Evolutionary conservation across 257 asterid genomes (phyloP), one percentile per base, ranked within the genome.

Genomic region (Solanum habrochaites): DNA sequence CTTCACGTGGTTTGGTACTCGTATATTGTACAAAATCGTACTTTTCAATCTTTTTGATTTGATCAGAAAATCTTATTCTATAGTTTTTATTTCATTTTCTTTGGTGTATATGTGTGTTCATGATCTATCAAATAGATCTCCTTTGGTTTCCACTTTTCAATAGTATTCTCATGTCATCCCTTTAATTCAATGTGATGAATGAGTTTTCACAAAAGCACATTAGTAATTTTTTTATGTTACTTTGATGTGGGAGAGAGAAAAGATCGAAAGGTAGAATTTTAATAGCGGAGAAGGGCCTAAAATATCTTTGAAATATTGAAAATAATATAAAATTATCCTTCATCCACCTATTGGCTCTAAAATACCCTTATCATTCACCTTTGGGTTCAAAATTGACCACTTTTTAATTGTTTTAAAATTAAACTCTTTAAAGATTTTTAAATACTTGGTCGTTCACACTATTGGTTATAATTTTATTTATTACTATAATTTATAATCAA

Each of bases 21-120:
- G 85, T 89, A 95, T 93, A 93, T 93, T 93, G 95, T 94, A 94
- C 96, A 95, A 89, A 91, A 91, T 93, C 90, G 96, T 94, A 92
- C 96, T 70, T 84, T 3, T 47, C 20, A 47, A 80, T 80, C 85
- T 80, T 80, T 80, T 87, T 91, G 71, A 87, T 88, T 88, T 90
- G 90, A 91, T 88, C 11, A 72, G 7, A 77, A 69, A 29, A 89
- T 90, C 88, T 90, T 88, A 71, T 31, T 85, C 85, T 80, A 47
- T 11, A 80, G 40, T 45, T 25, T 7, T 7, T 29, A 12, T 69
- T 7, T 66, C 43, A 40, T 16, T 39, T 37, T 73, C 14, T 45
- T 47, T 23, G 6, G 27, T 31, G 40, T 69, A 5, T 27, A 14
- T 18, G 47, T 80, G 67, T 80, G 43, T 49, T 29, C 39, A 29